Evolutionary conservation across 2,329 filamentous ascomycete genomes (phyloP).

Genomic region (Colletotrichum eremochloae): DNA sequence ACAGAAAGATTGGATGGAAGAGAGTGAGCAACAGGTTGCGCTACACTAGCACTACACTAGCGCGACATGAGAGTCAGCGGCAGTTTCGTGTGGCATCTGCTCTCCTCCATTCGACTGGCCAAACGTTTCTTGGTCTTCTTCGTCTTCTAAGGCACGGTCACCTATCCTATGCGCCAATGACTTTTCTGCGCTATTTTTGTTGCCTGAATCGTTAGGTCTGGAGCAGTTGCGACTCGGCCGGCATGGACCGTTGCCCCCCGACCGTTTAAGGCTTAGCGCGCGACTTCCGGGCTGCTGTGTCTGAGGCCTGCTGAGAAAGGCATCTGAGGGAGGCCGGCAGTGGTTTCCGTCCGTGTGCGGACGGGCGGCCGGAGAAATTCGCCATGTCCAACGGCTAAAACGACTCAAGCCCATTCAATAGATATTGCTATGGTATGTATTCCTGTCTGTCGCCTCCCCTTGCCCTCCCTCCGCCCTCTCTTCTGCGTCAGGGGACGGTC

Average conservation of each 20-base stretch:
- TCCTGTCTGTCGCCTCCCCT: not conserved
- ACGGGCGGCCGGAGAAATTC: not conserved
- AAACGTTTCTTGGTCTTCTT: slow-evolving; percentile 14
- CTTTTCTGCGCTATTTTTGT: not conserved
- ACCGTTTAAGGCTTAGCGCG: slow-evolving; percentile 17
- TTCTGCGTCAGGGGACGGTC: not conserved
- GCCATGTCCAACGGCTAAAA: not conserved
- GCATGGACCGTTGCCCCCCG: not conserved
- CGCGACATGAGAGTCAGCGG: slow-evolving; percentile 10
- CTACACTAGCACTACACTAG: slow-evolving; percentile 23
- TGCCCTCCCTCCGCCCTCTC: no score
- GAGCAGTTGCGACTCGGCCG: not conserved
- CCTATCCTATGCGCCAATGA: not conserved
- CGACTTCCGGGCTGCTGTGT: not conserved
- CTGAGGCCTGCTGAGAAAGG: not conserved
- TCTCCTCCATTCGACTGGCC: slow-evolving; percentile 32
- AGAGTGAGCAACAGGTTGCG: not conserved
- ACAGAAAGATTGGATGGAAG: not conserved
- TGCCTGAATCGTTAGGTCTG: slow-evolving; percentile 22
- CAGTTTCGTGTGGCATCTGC: slow-evolving; percentile 37
- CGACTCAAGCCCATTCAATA: not conserved
- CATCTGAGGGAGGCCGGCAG: not conserved
- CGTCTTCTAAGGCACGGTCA: not conserved
- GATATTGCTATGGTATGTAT: not conserved
- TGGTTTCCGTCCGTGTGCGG: slow-evolving; percentile 1